Percentiles rank a stretch among this genome's conserved stretches.
phyloP scores from a whole-genome alignment of 2,329 filamentous ascomycete species.

The Mycogone perniciosa region DNA sequence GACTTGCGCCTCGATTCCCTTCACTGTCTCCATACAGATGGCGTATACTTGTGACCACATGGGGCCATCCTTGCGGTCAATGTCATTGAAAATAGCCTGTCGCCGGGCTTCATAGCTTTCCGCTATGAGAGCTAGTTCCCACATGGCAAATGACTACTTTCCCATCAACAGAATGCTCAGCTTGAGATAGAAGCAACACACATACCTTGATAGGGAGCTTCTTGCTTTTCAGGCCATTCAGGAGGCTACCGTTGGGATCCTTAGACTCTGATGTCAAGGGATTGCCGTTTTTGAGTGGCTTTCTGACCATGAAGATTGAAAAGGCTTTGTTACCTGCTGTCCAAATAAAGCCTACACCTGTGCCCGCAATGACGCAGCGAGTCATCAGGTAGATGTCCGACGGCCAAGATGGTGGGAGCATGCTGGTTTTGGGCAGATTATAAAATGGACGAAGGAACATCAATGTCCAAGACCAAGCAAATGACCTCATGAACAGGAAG shows the following conservation, averaged over 20 bases:
- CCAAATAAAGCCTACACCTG: slow-evolving; percentile 67
- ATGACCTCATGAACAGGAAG: slow-evolving; percentile 52
- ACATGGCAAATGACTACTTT: slow-evolving; percentile 70
- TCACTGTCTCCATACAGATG: slow-evolving; percentile 63
- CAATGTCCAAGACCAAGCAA: slow-evolving; percentile 64
- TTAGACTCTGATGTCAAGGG: slow-evolving; percentile 80
- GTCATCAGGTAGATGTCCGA: slow-evolving; percentile 50
- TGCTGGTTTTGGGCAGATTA: slow-evolving; percentile 65
- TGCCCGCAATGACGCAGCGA: slow-evolving; percentile 55
- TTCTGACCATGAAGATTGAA: slow-evolving; percentile 69
- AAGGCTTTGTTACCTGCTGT: slow-evolving; percentile 71
- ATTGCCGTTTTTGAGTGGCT: slow-evolving; percentile 76
- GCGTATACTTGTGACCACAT: slow-evolving; percentile 75
- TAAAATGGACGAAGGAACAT: slow-evolving; percentile 66
- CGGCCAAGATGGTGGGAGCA: slow-evolving; percentile 53
- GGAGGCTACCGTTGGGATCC: slow-evolving; percentile 83
- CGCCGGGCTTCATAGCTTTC: slow-evolving; percentile 68
- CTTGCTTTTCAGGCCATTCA: slow-evolving; percentile 78
- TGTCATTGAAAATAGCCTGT: slow-evolving; percentile 77
- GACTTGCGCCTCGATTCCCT: slow-evolving; percentile 61
- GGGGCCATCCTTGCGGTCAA: slow-evolving; percentile 72
- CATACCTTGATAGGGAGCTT: slow-evolving; percentile 67
- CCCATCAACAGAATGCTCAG: neutral
- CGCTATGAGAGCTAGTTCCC: slow-evolving; percentile 80
- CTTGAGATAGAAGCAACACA: slow-evolving; percentile 1